These are phyloP conservation scores for Zizania latifolia DNA, from an alignment of 176 grass and related monocot species.

Conservation along the genomic window DNA sequence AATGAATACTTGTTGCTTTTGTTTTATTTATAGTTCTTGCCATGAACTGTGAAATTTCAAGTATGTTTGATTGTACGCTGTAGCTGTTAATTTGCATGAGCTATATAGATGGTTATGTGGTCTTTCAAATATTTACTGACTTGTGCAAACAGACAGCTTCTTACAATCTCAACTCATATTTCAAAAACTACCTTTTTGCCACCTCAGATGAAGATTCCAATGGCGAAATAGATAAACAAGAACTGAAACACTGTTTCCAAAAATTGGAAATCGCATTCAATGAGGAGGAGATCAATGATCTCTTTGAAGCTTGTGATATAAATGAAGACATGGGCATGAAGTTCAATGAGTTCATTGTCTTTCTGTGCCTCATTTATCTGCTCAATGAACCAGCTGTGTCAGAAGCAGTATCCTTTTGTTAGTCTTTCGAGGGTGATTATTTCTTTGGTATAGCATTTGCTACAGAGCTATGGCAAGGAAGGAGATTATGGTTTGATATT, in stretches of 20 bases:
- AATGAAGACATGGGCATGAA: conserved; percentile 89
- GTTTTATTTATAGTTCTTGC: background rate
- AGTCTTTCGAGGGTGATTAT: background rate
- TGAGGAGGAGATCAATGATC: conserved; percentile 72
- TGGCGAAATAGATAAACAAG: conserved; percentile 85
- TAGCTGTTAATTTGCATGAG: background rate
- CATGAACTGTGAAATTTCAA: background rate
- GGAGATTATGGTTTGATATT: background rate
- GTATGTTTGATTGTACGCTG: background rate
- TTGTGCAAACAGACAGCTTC: background rate
- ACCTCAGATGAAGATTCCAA: conserved; percentile 88
- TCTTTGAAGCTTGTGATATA: conserved; percentile 91
- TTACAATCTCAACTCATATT: background rate
- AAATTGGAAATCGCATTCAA: conserved; percentile 69
- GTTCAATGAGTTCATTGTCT: conserved; percentile 94
- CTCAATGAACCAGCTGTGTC: conserved; percentile 67
- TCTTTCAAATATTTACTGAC: background rate
- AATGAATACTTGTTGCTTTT: background rate
- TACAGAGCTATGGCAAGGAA: background rate
- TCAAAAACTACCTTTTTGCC: background rate
- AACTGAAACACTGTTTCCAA: conserved; percentile 70
- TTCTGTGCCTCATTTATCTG: conserved; percentile 92
- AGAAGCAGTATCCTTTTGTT: conserved; percentile 76
- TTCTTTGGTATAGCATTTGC: conserved; percentile 4
- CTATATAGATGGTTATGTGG: background rate